Conservation (phyloP, 495 filamentous ascomycete genomes). For the Xylaria scruposa region DNA sequence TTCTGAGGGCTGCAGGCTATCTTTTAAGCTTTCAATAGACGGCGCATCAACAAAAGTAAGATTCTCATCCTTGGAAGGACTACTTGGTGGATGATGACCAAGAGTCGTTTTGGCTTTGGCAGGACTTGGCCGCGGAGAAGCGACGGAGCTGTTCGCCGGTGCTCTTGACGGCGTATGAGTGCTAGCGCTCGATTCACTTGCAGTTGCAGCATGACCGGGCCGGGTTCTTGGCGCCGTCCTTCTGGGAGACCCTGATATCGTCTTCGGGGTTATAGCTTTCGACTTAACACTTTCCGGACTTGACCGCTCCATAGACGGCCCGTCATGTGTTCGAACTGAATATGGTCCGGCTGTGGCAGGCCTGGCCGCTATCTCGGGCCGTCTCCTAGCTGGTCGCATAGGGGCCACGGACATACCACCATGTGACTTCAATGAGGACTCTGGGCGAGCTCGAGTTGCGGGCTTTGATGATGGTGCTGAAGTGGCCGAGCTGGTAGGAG, state of each 20-base stretch:
- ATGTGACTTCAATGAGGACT: constrained; percentile 50
- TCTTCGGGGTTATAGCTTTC: constrained; percentile 50
- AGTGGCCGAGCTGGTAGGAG: constrained; percentile 51
- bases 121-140: constrained; percentile 41
- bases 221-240: constrained; percentile 50
- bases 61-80: constrained; percentile 59
- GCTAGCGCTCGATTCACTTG: constrained; percentile 50
- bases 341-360: constrained; percentile 65
- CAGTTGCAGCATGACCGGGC: constrained; percentile 52
- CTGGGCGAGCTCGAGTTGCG: constrained; percentile 49
- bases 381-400: constrained; percentile 58
- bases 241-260: constrained; percentile 49
- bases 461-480: constrained; percentile 46
- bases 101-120: constrained; percentile 33
- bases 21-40: constrained; percentile 12
- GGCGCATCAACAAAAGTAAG: constrained; percentile 48
- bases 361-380: constrained; percentile 56
- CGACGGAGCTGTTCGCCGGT: constrained; percentile 34
- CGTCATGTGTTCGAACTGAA: constrained; percentile 58
- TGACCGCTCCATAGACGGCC: constrained; percentile 46
- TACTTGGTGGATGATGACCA: constrained; percentile 37
- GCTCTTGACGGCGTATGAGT: constrained; percentile 42
- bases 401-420: constrained; percentile 63
- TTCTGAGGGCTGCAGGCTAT: constrained; percentile 11
- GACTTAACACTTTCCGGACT: constrained; percentile 47